phyloP scores from a whole-genome alignment of 2,329 filamentous ascomycete species.

The Cryphonectria carpinicola region DNA sequence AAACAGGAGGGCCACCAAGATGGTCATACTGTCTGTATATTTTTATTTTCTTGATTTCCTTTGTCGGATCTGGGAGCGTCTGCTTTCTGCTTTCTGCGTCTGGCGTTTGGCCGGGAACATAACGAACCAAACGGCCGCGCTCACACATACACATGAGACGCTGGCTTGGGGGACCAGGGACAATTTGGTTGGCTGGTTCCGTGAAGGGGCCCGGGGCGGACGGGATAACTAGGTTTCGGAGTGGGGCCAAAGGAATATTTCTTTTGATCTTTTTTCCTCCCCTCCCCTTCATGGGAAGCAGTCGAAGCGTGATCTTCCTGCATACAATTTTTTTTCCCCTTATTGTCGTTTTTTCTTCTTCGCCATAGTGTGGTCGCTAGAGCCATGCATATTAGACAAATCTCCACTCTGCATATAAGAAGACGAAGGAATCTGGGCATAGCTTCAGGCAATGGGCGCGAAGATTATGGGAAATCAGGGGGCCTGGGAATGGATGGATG shows the following conservation, averaged over 20 bases:
- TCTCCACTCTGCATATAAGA: slow-evolving; percentile 53
- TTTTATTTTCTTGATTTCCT: slow-evolving; percentile 7
- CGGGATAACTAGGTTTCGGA: not conserved
- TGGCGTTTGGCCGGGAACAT: slow-evolving; percentile 23
- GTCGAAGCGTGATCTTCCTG: slow-evolving; percentile 26
- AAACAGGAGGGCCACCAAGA: not conserved
- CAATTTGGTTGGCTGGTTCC: slow-evolving; percentile 14
- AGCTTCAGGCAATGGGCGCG: slow-evolving; percentile 17
- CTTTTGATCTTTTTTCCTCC: slow-evolving; percentile 29
- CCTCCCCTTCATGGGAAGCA: slow-evolving; percentile 4
- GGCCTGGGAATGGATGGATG: not conserved
- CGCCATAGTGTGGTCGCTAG: slow-evolving; percentile 22
- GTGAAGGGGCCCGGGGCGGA: slow-evolving; percentile 9
- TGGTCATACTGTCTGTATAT: not conserved
- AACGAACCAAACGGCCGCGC: slow-evolving; percentile 21
- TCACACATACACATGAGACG: slow-evolving; percentile 14
- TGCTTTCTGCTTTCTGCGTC: slow-evolving; percentile 25
- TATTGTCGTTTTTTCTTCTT: not conserved
- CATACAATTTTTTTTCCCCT: slow-evolving; percentile 13
- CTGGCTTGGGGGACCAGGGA: slow-evolving; percentile 20
- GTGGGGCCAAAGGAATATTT: slow-evolving; percentile 5
- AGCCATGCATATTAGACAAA: slow-evolving; percentile 46
- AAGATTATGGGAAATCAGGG: slow-evolving; percentile 6
- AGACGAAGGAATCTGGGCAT: slow-evolving; percentile 32
- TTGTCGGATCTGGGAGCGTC: slow-evolving; percentile 19